Evolutionary conservation across 2,329 filamentous ascomycete genomes (phyloP), one percentile per base, ranked within the genome.

Genomic region (Trichophyton rubrum): DNA sequence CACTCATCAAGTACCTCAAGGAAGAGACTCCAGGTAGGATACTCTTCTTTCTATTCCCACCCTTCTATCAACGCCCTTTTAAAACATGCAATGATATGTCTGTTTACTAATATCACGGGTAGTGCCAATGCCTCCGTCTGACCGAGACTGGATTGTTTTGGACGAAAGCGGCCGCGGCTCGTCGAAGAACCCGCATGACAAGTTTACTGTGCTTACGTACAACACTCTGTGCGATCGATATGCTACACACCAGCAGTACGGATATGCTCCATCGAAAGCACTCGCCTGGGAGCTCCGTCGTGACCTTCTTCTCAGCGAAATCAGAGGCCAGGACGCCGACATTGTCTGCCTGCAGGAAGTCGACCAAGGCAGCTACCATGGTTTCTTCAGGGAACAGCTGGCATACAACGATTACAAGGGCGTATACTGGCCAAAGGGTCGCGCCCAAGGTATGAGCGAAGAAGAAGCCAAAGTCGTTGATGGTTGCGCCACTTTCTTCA

Each of bases 201-300:
- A 84, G 59, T 84, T 97, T 71, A 89, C 88, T 61, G 86, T 95
- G 7, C 80, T 97, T 63, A 95, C 89, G 22, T 96, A 93, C 85
- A 99, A 99, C 72, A 95, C 92, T 55, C 82, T 99, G 9, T 96
- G 92, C 74, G 90, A 96, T 74, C 89, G 90, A 69, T 95, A 93
- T 68, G 91, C 91, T 3, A 96, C 91, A 0, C 80, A 85, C 60
- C 81, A 85, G 60, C 84, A 89, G 64, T 97, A 96, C 71, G 92
- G 92, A 49, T 97, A 97, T 72, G 92, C 90, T 0, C 89, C 93
- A 1, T 86, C 86, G 15, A 82, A 82, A 60, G 90, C 90, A 7
- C 79, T 99, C 24, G 79, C 83, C 30, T 99, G 93, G 93, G 87
- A 93, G 41, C 90, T 89, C 69, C 86, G 93, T 60, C 87, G 86